Evolutionary conservation across 2,329 filamentous ascomycete species (phyloP), one percentile per base, ranked within the genome.

Genomic region (Fusarium sp.): DNA sequence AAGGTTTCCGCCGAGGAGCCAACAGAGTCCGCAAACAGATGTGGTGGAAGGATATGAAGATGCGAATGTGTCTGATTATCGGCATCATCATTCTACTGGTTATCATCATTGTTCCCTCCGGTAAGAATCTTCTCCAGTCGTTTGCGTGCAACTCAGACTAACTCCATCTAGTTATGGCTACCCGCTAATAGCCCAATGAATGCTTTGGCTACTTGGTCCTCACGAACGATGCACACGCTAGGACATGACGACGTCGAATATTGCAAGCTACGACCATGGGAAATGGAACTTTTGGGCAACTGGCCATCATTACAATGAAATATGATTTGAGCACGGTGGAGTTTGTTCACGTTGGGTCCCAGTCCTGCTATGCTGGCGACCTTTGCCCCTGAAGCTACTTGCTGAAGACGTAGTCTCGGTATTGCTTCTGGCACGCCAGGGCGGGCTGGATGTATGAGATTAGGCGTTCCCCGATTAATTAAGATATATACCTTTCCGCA

Each of bases 1-100:
- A 97, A 80, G 94, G 93, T 67, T 99, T 99, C 88, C 93, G 94
- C 76, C 91, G 94, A 72, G 95, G 96, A 70, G 96, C 96, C 81
- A 99, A 98, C 86, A 87, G 93, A 75, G 95, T 99, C 74, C 90
- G 96, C 81, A 95, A 94, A 86, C 90, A 97, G 82, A 98, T 98
- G 95, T 98, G 95, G 95, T 98, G 94, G 95, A 98, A 98, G 88
- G 95, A 98, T 78, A 97, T 97, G 93, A 98, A 98, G 89, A 99
- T 99, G 96, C 90, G 96, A 81, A 96, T 97, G 86, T 98, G 95
- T 83, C 85, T 99, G 74, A 92, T 97, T 78, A 86, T 90, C 62
- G 96, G 94, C 76, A 92, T 99, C 81, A 91, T 98, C 79, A 87
- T 98, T 73, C 86, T 99, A 74, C 87, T 99, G 72, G 84, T 97